These are phyloP conservation scores for Epichloe sibirici DNA, from an alignment of 2,329 filamentous ascomycete genomes.

Conservation along the genomic window DNA sequence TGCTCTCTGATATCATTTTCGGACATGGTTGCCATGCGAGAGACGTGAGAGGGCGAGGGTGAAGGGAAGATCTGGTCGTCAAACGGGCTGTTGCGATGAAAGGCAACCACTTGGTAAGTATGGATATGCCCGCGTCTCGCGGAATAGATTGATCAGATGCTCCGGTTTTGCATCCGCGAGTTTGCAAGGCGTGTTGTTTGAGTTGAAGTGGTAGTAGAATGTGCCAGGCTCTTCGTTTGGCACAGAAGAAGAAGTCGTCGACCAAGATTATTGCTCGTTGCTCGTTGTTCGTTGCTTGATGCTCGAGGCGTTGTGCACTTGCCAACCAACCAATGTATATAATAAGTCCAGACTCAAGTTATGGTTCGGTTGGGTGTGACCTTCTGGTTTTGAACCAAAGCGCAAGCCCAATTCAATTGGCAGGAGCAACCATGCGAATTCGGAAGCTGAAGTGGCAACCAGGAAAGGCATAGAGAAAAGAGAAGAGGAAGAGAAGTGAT, in stretches of 20 bases:
- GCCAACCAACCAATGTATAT: not conserved
- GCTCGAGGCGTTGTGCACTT: not conserved
- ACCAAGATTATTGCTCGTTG: not conserved
- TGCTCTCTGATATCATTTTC: constrained; percentile 1
- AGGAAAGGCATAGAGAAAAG: not conserved
- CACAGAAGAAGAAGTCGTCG: not conserved
- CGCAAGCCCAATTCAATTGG: not conserved
- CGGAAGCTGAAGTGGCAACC: not conserved
- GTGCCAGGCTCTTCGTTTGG: not conserved
- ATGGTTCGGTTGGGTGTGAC: not conserved
- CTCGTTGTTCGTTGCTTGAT: not conserved
- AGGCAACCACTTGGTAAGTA: not conserved
- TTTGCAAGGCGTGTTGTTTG: not conserved
- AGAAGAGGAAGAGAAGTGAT: not conserved
- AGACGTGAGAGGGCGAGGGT: not conserved
- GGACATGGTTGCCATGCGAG: constrained; percentile 1
- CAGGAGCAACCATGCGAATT: not conserved
- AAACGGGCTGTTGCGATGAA: not conserved
- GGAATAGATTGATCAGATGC: not conserved
- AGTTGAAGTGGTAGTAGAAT: not conserved
- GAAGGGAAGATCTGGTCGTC: not conserved
- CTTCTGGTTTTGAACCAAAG: not conserved
- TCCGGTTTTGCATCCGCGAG: not conserved
- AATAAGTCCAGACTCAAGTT: not conserved
- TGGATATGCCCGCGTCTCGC: not conserved